Conservation (phyloP, 495 filamentous ascomycete genomes). For the Penicillium lividum region DNA sequence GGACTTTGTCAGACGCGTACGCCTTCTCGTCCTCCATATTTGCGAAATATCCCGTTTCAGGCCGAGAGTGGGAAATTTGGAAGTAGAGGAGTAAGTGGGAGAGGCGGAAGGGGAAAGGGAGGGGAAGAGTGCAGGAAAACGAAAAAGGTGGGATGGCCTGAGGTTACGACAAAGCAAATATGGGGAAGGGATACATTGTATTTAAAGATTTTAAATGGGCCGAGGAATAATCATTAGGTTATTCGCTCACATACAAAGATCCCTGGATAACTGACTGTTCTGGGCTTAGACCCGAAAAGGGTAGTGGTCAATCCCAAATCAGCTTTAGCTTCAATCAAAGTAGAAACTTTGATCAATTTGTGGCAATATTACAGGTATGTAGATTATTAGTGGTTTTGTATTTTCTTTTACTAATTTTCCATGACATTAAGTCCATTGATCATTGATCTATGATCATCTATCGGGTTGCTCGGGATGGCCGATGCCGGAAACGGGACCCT, state of each 20-base stretch:
- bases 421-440: background rate
- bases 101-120: background rate
- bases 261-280: background rate
- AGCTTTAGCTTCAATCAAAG: background rate
- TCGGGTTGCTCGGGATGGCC: background rate
- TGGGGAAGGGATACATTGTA: background rate
- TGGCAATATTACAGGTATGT: background rate
- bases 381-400: no score
- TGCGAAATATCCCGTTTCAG: slow-evolving; percentile 1
- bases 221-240: slow-evolving; percentile 5
- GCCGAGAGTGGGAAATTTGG: background rate
- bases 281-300: slow-evolving; percentile 4
- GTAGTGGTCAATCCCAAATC: background rate
- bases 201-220: slow-evolving; percentile 8
- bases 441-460: background rate
- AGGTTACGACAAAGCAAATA: background rate
- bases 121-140: background rate
- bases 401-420: background rate
- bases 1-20: slow-evolving; percentile 28
- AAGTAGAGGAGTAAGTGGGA: background rate
- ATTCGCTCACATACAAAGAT: slow-evolving; percentile 8
- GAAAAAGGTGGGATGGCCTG: background rate
- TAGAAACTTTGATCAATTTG: background rate
- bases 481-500: background rate
- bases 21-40: slow-evolving; percentile 43